Percentiles rank a stretch among this genome's conserved stretches.
phyloP scores from a whole-genome alignment of 1,284 basidiomycete species.

The Ceratobasidium sp. region DNA sequence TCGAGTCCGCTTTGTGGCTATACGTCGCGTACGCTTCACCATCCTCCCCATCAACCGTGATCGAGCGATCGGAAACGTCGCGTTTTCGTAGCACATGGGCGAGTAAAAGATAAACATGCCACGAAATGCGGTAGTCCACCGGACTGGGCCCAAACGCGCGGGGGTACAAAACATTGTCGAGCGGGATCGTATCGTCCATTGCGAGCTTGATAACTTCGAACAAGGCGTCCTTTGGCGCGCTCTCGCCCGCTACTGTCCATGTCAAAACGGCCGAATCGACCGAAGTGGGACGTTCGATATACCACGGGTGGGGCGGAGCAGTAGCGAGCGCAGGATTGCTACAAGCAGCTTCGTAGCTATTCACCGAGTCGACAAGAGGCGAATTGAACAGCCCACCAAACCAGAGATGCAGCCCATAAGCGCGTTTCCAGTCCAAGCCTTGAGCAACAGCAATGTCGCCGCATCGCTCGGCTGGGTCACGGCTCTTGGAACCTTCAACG shows the following conservation, averaged over 20 bases:
- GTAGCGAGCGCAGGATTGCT: slow-evolving; percentile 54
- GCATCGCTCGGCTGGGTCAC: slow-evolving; percentile 69
- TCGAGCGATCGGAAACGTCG: slow-evolving; percentile 83
- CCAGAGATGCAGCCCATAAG: slow-evolving; percentile 93
- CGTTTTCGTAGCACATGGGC: slow-evolving; percentile 84
- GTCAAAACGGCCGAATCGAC: slow-evolving; percentile 57
- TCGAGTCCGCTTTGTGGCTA: slow-evolving; percentile 83
- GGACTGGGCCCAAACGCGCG: slow-evolving; percentile 82
- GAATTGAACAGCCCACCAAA: slow-evolving; percentile 82
- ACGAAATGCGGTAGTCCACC: slow-evolving; percentile 85
- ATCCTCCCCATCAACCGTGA: slow-evolving; percentile 57
- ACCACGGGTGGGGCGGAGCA: slow-evolving; percentile 77
- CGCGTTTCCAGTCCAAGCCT: slow-evolving; percentile 94
- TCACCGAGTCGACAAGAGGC: slow-evolving; percentile 76
- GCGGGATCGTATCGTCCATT: slow-evolving; percentile 64
- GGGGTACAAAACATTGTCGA: slow-evolving; percentile 68
- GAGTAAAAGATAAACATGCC: slow-evolving; percentile 94
- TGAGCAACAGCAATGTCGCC: slow-evolving; percentile 78
- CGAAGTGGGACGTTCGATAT: slow-evolving; percentile 62
- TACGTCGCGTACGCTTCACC: slow-evolving; percentile 61
- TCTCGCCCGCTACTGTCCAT: slow-evolving; percentile 53
- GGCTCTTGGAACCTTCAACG: slow-evolving; percentile 67
- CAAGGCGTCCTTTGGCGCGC: slow-evolving; percentile 71
- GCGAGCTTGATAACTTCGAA: slow-evolving; percentile 86
- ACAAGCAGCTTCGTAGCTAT: slow-evolving; percentile 68